A percentile compares a stretch with the other conserved stretches of the same genome.
phyloP scores from a whole-genome alignment of 2,329 filamentous ascomycete species.

The Fusarium metavorans region DNA sequence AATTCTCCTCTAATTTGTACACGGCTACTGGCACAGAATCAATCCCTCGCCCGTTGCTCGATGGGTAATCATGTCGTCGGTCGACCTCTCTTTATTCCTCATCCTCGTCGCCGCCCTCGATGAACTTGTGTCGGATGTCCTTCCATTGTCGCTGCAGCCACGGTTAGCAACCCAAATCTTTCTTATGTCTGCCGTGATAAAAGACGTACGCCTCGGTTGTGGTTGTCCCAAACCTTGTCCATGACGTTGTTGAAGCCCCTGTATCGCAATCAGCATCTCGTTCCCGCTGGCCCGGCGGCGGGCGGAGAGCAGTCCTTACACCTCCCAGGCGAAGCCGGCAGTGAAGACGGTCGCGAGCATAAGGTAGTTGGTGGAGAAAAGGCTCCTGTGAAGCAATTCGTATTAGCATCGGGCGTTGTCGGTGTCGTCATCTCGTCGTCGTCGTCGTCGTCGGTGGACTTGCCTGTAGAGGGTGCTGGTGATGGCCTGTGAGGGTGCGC shows the following conservation, averaged over 20 bases:
- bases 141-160: conserved; percentile 93
- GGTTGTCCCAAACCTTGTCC: conserved; percentile 88
- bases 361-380: conserved; percentile 88
- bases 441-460: conserved; percentile 41
- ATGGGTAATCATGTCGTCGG: conserved; percentile 23
- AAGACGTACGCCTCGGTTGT: conserved; percentile 89
- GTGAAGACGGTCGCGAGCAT: conserved; percentile 91
- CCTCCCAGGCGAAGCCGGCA: conserved; percentile 89
- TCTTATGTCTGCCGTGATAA: neutral
- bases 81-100: conserved; percentile 36
- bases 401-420: conserved; percentile 41
- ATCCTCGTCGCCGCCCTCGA: conserved; percentile 72
- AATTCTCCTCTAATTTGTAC: conserved; percentile 50
- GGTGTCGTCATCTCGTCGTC: conserved; percentile 29
- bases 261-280: conserved; percentile 49
- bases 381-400: conserved; percentile 65
- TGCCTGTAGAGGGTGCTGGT: conserved; percentile 55
- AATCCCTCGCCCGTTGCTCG: conserved; percentile 34
- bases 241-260: conserved; percentile 87
- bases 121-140: conserved; percentile 93
- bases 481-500: conserved; percentile 52
- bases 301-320: conserved; percentile 71
- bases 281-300: conserved; percentile 30
- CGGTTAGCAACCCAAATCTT: conserved; percentile 43
- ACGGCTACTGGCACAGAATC: conserved; percentile 47